Evolutionary conservation across 2,329 filamentous ascomycete genomes (phyloP), one percentile per base, ranked within the genome.

Genomic region (Xylaria polymorpha): DNA sequence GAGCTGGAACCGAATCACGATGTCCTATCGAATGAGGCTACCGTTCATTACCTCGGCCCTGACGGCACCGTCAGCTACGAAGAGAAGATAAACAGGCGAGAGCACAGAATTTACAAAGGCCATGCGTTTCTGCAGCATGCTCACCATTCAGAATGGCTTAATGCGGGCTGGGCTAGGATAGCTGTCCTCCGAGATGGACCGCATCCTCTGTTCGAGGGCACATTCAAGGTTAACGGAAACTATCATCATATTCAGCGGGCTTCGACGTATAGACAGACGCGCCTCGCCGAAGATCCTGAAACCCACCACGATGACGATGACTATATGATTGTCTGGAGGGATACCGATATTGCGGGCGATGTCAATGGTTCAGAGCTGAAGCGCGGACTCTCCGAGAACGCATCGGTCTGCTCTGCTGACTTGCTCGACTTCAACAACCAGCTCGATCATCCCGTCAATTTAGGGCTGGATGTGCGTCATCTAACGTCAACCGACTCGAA

Each of bases 1-100:
- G 87, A 88, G 64, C 86, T 99, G 58, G 90, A 96, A 78, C 96
- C 96, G 4, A 98, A 98, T 79, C 89, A 97, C 82, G 93, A 98
- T 81, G 90, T 98, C 67, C 85, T 99, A 55, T 88, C 91, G 64
- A 87, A 94, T 18, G 90, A 91, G 74, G 92, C 94, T 9, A 88
- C 87, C 60, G 84, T 99, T 57, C 88, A 90, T 46, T 91, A 94
- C 77, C 80, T 97, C 50, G 90, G 86, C 64, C 79, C 85, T 12
- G 90, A 97, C 79, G 96, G 96, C 61, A 85, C 86, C 58, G 81
- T 97, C 44, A 84, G 81, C 60, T 82, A 84, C 25, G 83, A 87
- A n/a, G 92, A 97, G 77, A 83, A 85, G 43, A 87, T 98, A 69
- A 84, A 92, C 65, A 88, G 94, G 62, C 81, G 86, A 64, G 88